Evolutionary conservation across 129 eudicot genomes (phyloP), one percentile per base, ranked within the genome.

Genomic region (Silybum marianum): DNA sequence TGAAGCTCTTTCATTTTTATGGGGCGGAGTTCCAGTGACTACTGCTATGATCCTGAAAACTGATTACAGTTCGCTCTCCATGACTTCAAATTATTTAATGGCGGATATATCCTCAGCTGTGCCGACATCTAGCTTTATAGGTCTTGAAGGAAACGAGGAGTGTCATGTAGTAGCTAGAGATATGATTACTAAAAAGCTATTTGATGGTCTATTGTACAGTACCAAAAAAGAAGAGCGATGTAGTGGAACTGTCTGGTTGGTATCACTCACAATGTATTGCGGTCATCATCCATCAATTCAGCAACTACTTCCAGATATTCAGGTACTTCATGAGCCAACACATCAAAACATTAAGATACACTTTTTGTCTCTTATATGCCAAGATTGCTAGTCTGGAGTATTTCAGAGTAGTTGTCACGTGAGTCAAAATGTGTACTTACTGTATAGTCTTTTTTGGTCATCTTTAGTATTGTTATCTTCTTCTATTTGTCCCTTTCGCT

Each of bases 11-110:
- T 86, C 99, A 72, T 95, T 95, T 81, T 38, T 92, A 69, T 95
- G 99, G 97, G 99, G 99, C 1, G 90, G 98, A 74, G 99, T 95
- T 87, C 99, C 99, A 62, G 99, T 95, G 83, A 90, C 93, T 18
- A 88, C 91, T 36, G 93, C 91, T 77, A 76, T 81, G 86, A 92
- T 95, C 74, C 87, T 95, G 60, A 90, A 86, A 84, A 95, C 97
- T 28, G 92, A 92, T 80, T 95, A 90, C 80, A 88, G 81, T 71
- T 95, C 99, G 23, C 95, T 95, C 84, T 95, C 99, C 67, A 88
- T 81, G 91, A 85, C 89, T 80, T 92, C 99, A 73, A 92, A 92
- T 83, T 92, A 86, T 88, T 79, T 95, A 76, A 86, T 90, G 90
- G 99, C 86, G 66, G 97, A 91, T 75, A 79, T 89, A 71, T 84